phyloP scores from a whole-genome alignment of 1,284 basidiomycete species.

The Cutaneotrichosporon sp. region DNA sequence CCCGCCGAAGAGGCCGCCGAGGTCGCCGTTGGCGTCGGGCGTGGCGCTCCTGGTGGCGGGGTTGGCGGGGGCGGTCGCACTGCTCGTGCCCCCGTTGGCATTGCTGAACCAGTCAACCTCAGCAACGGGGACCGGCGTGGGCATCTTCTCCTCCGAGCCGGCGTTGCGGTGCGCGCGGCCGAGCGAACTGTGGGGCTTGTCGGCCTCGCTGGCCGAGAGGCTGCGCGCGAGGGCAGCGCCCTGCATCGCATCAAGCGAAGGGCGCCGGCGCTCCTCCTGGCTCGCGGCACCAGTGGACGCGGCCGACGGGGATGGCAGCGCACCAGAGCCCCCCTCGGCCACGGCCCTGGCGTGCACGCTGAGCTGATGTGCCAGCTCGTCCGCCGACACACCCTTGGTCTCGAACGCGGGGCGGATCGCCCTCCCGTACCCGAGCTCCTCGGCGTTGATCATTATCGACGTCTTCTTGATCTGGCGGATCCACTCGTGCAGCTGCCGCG shows the following conservation, averaged over 20 bases:
- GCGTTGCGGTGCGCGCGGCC: slow-evolving; percentile 3
- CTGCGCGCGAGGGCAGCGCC: slow-evolving; percentile 14
- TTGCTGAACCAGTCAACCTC: background rate
- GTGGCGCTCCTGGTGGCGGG: background rate
- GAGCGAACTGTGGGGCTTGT: background rate
- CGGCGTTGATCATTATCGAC: slow-evolving; percentile 38
- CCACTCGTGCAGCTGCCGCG: slow-evolving; percentile 37
- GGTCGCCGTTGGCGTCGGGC: background rate
- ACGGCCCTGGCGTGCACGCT: slow-evolving; percentile 21
- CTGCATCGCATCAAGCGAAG: slow-evolving; percentile 11
- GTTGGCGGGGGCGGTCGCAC: background rate
- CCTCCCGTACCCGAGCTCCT: slow-evolving; percentile 32
- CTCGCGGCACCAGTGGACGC: slow-evolving; percentile 1
- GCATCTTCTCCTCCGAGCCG: background rate
- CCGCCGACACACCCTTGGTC: slow-evolving; percentile 22
- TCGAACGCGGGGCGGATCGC: slow-evolving; percentile 33
- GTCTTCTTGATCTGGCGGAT: slow-evolving; percentile 41
- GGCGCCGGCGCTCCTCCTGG: slow-evolving; percentile 10
- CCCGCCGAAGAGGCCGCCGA: slow-evolving; percentile 6
- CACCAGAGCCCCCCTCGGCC: background rate
- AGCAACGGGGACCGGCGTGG: background rate
- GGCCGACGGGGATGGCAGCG: background rate
- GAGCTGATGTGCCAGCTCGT: slow-evolving; percentile 33
- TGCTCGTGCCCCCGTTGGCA: background rate
- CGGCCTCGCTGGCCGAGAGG: slow-evolving; percentile 11